These are phyloP conservation scores for Chaetoscypha palmicola DNA, from an alignment of 2,329 filamentous ascomycete species.

Conservation along the genomic window DNA sequence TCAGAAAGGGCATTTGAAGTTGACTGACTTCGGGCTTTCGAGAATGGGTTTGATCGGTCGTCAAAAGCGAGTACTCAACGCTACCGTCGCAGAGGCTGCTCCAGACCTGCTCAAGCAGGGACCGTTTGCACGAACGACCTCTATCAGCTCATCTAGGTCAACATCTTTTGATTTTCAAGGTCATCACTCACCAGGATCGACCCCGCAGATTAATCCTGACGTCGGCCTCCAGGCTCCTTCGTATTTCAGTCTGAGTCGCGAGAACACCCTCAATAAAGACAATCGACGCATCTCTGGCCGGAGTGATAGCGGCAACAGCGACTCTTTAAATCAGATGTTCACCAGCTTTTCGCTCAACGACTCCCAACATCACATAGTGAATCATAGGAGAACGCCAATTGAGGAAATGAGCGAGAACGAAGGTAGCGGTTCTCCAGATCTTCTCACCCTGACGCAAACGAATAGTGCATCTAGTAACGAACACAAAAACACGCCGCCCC, in stretches of 20 bases:
- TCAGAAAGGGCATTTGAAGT: conserved; percentile 89
- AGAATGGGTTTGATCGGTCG: conserved; percentile 95
- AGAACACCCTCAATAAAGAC: conserved; percentile 51
- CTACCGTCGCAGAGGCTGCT: conserved; percentile 68
- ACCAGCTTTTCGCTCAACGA: conserved; percentile 70
- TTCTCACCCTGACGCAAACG: conserved; percentile 55
- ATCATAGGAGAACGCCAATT: conserved; percentile 50
- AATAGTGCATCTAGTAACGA: conserved; percentile 36
- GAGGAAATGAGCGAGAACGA: conserved; percentile 71
- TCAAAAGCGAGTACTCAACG: conserved; percentile 86
- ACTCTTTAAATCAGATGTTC: conserved; percentile 76
- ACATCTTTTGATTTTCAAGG: conserved; percentile 85
- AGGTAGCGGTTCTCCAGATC: conserved; percentile 68
- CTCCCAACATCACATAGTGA: conserved; percentile 32
- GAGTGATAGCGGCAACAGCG: conserved; percentile 89
- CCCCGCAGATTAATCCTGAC: conserved; percentile 80
- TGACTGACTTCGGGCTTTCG: conserved; percentile 95
- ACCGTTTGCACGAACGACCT: conserved; percentile 78
- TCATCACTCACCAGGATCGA: conserved; percentile 71
- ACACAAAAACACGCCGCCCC: conserved; percentile 53
- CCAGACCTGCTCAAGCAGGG: conserved; percentile 91
- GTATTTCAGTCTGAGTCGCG: conserved; percentile 75
- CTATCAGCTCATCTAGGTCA: conserved; percentile 83
- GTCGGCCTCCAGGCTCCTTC: conserved; percentile 75
- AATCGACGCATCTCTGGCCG: conserved; percentile 67